phyloP scores from a whole-genome alignment of 305 asterid genomes.

The Caryopteris hybrid region DNA sequence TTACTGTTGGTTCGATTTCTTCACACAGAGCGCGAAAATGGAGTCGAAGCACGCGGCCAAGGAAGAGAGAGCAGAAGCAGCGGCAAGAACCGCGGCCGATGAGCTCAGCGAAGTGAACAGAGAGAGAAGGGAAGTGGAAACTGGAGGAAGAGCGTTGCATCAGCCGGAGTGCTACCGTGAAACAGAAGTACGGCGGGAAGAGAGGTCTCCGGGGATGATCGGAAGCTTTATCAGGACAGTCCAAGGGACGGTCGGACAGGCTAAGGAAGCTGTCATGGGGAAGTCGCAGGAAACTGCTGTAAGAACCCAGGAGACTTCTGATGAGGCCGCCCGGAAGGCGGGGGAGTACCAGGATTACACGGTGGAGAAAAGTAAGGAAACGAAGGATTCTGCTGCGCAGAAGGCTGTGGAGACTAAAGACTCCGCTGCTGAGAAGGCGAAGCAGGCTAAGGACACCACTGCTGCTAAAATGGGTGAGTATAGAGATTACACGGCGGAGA shows the following conservation, averaged over 20 bases:
- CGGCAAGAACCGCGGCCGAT: conserved; percentile 51
- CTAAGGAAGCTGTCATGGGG: conserved; percentile 60
- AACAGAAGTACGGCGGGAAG: conserved; percentile 9
- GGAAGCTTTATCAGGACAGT: conserved; percentile 41
- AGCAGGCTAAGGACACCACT: not conserved
- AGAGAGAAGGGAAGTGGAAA: conserved; percentile 25
- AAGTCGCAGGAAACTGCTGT: conserved; percentile 44
- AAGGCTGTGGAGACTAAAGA: not conserved
- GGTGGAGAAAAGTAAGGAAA: conserved; percentile 10
- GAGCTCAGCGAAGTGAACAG: conserved; percentile 48
- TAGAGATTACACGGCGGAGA: conserved; percentile 14
- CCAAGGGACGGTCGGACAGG: conserved; percentile 43
- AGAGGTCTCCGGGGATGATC: conserved; percentile 42
- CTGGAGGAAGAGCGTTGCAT: not conserved
- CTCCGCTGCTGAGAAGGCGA: no score
- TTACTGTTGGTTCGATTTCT: not conserved
- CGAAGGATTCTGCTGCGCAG: not conserved
- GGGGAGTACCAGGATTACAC: conserved; percentile 13
- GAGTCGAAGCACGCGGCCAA: conserved; percentile 38
- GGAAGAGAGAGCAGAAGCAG: conserved; percentile 56
- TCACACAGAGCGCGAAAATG: conserved; percentile 20
- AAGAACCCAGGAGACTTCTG: conserved; percentile 14
- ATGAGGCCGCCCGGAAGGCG: not conserved
- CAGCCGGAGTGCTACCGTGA: not conserved
- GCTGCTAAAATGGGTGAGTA: not conserved